Evolutionary conservation across 2,329 filamentous ascomycete species (phyloP).

Genomic region (Pezicula carpinea): DNA sequence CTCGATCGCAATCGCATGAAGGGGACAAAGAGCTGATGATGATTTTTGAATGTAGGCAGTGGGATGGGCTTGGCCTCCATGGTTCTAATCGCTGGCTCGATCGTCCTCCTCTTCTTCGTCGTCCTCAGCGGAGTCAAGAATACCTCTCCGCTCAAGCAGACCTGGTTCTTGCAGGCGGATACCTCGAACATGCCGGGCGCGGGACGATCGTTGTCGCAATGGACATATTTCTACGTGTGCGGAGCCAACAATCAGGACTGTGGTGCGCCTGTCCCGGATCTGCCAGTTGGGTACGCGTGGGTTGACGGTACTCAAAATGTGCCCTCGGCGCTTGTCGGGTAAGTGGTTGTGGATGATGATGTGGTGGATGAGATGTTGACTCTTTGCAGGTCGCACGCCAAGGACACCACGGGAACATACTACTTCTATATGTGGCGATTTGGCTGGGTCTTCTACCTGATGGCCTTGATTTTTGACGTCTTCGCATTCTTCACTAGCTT

Average conservation of each 20-base stretch:
- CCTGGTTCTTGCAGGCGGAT: constrained; percentile 81
- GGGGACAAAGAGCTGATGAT: too few relatives aligned
- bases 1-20: too few relatives aligned
- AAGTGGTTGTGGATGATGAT: constrained; percentile 18
- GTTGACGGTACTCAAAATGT: constrained; percentile 47
- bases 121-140: constrained; percentile 56
- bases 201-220: constrained; percentile 60
- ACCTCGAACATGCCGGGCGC: constrained; percentile 70
- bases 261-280: constrained; percentile 53
- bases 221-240: constrained; percentile 90
- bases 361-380: constrained; percentile 4
- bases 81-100: constrained; percentile 55
- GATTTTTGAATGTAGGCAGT: constrained; percentile 38
- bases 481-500: constrained; percentile 63
- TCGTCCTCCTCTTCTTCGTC: constrained; percentile 62
- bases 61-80: constrained; percentile 52
- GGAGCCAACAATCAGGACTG: constrained; percentile 61
- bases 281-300: constrained; percentile 71
- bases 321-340: constrained; percentile 50
- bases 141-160: constrained; percentile 58
- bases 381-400: constrained; percentile 43
- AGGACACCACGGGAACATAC: constrained; percentile 47
- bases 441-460: constrained; percentile 86
- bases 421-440: constrained; percentile 89
- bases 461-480: constrained; percentile 74